Evolutionary conservation across 495 filamentous ascomycete species (phyloP), one percentile per base, ranked within the genome.

Genomic region (Amniculicola lignicola): DNA sequence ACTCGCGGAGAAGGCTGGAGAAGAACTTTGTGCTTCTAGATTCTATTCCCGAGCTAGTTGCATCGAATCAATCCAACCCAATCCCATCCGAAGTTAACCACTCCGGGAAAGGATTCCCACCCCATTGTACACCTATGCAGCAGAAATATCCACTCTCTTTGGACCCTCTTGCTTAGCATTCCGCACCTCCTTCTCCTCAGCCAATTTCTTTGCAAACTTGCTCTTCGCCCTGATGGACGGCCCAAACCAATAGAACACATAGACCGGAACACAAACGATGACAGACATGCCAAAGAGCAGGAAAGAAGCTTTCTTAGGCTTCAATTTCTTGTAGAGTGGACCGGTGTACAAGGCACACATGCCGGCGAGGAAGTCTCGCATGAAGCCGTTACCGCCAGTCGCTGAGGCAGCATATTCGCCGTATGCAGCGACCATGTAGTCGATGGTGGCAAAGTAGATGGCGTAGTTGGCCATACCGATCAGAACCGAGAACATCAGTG

Each of bases 291-390:
- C 79, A 66, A 82, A 75, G 15, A 94, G 77, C 59, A 92, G 87
- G 0, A 85, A 88, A 14, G 75, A 83, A 3, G 86, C 84, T 29
- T 72, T 59, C 51, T 79, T 74, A 23, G 74, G 74, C 42, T 85
- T 85, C 56, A 88, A 84, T 55, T 84, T 80, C 11, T 50, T 47
- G 44, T 50, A 87, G 72, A 88, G 89, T 10, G 44, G 44, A 9
- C 37, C 37, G 2, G 47, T 52, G 0, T 83, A 82, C 22, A 92
- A 75, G n/a, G 88, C 89, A 35, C 88, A 74, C 9, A 89, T 77
- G 74, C 89, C 89, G 48, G 89, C 89, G 11, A 94, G 72, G 71
- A 94, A 86, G 67, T 94, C 89, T 57, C 89, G 79, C 41, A 87
- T 74, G 77, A 77, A 86, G 48, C 82, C 84, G 59, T 88, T 88